Evolutionary conservation across 2,329 filamentous ascomycete genomes (phyloP).

Genomic region (Verticillium albo-atrum): DNA sequence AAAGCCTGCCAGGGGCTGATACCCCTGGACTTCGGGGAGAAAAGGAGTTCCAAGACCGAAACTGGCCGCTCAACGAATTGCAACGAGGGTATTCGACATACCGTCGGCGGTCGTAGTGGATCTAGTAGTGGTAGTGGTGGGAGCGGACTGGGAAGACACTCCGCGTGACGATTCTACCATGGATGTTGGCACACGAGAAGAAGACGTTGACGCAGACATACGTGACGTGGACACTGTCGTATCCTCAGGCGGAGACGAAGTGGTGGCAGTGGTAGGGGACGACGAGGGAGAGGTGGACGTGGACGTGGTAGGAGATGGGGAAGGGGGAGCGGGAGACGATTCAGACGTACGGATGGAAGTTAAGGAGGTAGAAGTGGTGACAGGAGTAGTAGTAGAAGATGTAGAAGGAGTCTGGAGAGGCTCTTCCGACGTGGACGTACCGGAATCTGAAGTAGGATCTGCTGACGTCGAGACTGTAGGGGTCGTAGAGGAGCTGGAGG

Average conservation of each 20-base stretch:
- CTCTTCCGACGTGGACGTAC: conserved; percentile 13
- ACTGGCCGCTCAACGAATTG: not conserved
- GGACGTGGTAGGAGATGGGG: conserved; percentile 23
- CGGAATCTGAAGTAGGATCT: conserved; percentile 21
- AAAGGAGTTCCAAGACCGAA: not conserved
- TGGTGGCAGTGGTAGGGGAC: conserved; percentile 17
- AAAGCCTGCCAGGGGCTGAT: not conserved
- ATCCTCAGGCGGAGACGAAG: conserved; percentile 10
- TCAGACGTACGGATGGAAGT: conserved; percentile 12
- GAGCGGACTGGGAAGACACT: conserved; percentile 11
- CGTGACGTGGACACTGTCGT: conserved; percentile 11
- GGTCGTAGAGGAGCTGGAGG: not conserved
- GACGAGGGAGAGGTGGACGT: conserved; percentile 22
- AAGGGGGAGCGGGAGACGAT: conserved; percentile 14
- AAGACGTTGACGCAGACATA: conserved; percentile 13
- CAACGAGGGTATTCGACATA: not conserved
- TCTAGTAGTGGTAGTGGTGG: conserved; percentile 7
- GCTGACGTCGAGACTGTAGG: conserved; percentile 20
- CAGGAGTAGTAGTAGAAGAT: conserved; percentile 14
- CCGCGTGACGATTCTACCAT: conserved; percentile 10
- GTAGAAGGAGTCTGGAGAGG: conserved; percentile 16
- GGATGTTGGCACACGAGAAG: conserved; percentile 11
- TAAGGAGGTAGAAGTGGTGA: conserved; percentile 4
- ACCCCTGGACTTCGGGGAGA: not conserved
- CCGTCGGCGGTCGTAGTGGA: conserved; percentile 3